Evolutionary conservation across 768 basidiomycete genomes (phyloP).

Genomic region (Termitomyces sp.): DNA sequence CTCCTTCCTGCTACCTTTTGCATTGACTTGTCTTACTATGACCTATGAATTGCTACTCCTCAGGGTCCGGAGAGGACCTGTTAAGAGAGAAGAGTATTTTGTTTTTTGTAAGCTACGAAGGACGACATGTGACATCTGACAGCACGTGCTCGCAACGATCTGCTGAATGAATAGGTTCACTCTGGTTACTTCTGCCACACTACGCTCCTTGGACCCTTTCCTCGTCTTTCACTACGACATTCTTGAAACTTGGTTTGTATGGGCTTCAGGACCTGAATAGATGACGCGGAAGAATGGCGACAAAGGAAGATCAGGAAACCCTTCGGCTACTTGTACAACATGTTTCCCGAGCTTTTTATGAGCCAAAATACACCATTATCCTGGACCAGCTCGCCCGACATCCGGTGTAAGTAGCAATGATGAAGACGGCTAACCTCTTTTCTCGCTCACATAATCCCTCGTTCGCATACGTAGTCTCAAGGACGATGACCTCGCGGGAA

Average conservation of each 20-base stretch:
- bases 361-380: slow-evolving; percentile 84
- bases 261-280: neutral
- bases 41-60: no score
- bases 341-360: slow-evolving; percentile 92
- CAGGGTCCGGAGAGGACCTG: no score
- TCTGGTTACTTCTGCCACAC: no score
- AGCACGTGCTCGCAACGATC: no score
- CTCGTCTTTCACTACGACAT: neutral
- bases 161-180: no score
- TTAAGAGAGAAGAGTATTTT: no score
- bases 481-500: slow-evolving; percentile 89
- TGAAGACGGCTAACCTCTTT: slow-evolving; percentile 13
- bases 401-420: slow-evolving; percentile 79
- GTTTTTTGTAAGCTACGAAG: no score
- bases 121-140: no score
- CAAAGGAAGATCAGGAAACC: slow-evolving; percentile 75
- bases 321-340: slow-evolving; percentile 88
- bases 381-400: slow-evolving; percentile 91
- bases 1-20: no score
- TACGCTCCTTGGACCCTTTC: neutral
- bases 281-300: slow-evolving; percentile 16
- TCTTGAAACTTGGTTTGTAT: neutral
- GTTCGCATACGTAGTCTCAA: slow-evolving; percentile 58
- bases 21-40: no score
- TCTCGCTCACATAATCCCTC: slow-evolving; percentile 14